These are phyloP conservation scores for Coemansia sp. DNA, from an alignment of 192 early-diverging fungal genomes.

Conservation along the genomic window DNA sequence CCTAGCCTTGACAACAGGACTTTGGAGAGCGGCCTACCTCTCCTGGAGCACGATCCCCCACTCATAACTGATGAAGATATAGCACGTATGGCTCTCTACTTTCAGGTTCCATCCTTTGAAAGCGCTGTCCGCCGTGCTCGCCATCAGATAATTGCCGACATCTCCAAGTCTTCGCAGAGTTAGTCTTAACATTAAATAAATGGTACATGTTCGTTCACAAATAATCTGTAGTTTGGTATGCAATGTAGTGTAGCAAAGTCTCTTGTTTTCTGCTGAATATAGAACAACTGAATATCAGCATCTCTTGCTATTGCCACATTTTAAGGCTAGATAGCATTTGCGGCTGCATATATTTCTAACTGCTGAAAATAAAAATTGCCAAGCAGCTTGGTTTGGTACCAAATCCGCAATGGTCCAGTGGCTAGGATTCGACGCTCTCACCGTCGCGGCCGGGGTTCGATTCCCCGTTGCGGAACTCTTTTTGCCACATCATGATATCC, in stretches of 20 bases:
- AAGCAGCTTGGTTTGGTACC: not conserved
- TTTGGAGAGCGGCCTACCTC: slow-evolving; percentile 28
- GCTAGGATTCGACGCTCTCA: slow-evolving; percentile 27
- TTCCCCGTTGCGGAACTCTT: slow-evolving; percentile 25
- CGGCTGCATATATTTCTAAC: not conserved
- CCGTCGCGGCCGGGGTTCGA: slow-evolving; percentile 30
- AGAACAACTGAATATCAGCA: no score
- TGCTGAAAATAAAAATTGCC: not conserved
- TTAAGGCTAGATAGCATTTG: not conserved
- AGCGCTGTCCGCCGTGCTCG: slow-evolving; percentile 56
- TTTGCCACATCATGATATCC: not conserved
- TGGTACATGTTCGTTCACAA: not conserved
- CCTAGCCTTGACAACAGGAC: slow-evolving; percentile 22
- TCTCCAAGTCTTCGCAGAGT: slow-evolving; percentile 16
- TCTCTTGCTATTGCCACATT: not conserved
- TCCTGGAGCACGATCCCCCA: slow-evolving; percentile 26
- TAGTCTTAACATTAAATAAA: not conserved
- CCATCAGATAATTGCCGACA: slow-evolving; percentile 54
- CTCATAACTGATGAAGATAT: slow-evolving; percentile 42
- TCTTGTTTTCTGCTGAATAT: no score
- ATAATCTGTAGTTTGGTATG: not conserved
- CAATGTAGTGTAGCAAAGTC: not conserved
- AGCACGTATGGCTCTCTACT: slow-evolving; percentile 39
- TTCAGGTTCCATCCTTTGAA: slow-evolving; percentile 55
- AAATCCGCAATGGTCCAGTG: slow-evolving; percentile 26